These are phyloP conservation scores for Zygosaccharomyces pseudobailii DNA, from an alignment of 1,139 yeast genomes.

Conservation along the genomic window DNA sequence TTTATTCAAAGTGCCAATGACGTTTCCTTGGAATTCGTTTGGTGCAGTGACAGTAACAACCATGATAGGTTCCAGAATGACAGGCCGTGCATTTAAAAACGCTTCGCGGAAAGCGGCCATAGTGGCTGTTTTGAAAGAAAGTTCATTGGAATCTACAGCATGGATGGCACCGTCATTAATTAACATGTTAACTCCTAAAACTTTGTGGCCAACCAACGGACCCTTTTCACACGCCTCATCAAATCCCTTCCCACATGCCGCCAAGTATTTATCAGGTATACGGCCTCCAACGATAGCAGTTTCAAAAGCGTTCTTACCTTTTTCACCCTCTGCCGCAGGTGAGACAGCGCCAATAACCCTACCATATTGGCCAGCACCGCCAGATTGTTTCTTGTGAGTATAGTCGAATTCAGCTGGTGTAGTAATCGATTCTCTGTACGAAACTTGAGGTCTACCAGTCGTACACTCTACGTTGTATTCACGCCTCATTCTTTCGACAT, in stretches of 20 bases:
- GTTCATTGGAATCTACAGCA: conserved; percentile 93
- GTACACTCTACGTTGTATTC: conserved; percentile 94
- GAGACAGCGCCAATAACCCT: conserved; percentile 85
- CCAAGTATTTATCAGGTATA: conserved; percentile 88
- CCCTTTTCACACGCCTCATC: conserved; percentile 95
- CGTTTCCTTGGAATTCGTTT: conserved; percentile 90
- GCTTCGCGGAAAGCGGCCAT: conserved; percentile 90
- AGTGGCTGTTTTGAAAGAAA: conserved; percentile 91
- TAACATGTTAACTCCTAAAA: conserved; percentile 87
- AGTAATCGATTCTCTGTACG: conserved; percentile 91
- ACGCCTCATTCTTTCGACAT: conserved; percentile 95
- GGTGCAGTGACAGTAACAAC: conserved; percentile 90
- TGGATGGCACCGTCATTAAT: conserved; percentile 97
- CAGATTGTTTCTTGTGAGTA: conserved; percentile 96
- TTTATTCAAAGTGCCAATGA: conserved; percentile 87
- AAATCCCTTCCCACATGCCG: conserved; percentile 94
- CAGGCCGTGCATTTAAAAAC: conserved; percentile 77
- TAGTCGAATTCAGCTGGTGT: conserved; percentile 76
- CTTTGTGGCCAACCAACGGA: conserved; percentile 91
- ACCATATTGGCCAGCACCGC: conserved; percentile 99
- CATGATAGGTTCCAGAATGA: conserved; percentile 94
- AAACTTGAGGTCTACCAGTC: conserved; percentile 97
- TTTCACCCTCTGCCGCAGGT: conserved; percentile 50
- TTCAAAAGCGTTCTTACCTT: conserved; percentile 58
- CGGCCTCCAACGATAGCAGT: conserved; percentile 95